A percentile compares a stretch with the other conserved stretches of the same genome.
phyloP scores from a whole-genome alignment of 371 early-diverging fungal species.

The Rhizomucor pusillus region DNA sequence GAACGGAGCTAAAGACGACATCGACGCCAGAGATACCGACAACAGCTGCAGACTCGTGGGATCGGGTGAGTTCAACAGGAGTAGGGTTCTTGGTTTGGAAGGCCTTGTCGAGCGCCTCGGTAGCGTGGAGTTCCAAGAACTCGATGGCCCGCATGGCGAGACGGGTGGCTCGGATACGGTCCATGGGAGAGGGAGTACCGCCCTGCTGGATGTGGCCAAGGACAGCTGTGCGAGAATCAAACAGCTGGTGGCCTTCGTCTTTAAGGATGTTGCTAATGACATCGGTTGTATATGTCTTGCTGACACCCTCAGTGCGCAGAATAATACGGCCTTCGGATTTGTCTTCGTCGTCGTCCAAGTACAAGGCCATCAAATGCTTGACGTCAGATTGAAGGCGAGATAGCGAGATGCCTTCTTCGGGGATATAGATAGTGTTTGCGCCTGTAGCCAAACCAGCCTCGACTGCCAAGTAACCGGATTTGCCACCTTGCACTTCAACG shows the following conservation, averaged over 20 bases:
- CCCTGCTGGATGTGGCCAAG: conserved; percentile 99
- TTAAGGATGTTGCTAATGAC: conserved; percentile 85
- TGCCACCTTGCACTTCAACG: conserved; percentile 98
- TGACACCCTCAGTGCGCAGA: conserved; percentile 81
- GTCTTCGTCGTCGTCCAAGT: conserved; percentile 66
- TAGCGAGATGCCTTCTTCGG: conserved; percentile 89
- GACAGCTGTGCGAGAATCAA: conserved; percentile 90
- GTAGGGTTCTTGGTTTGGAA: conserved; percentile 20
- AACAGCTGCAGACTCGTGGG: conserved; percentile 66
- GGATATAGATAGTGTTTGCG: conserved; percentile 94
- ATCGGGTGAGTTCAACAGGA: conserved; percentile 64
- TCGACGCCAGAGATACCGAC: conserved; percentile 83
- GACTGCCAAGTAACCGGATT: conserved; percentile 94
- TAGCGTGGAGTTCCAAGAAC: conserved; percentile 52
- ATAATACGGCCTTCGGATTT: conserved; percentile 81
- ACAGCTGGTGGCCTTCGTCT: conserved; percentile 92
- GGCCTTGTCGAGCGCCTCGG: conserved; percentile 28
- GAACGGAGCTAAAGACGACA: conserved; percentile 72
- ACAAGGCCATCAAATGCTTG: conserved; percentile 74
- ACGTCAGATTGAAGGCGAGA: conserved; percentile 82
- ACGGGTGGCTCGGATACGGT: conserved; percentile 91
- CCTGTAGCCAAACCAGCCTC: conserved; percentile 91
- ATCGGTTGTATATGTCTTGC: conserved; percentile 87
- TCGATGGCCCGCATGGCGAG: conserved; percentile 74
- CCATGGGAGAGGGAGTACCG: conserved; percentile 92